These are phyloP conservation scores for Trichoderma arundinaceum DNA, from an alignment of 2,329 filamentous ascomycete genomes.

Conservation along the genomic window DNA sequence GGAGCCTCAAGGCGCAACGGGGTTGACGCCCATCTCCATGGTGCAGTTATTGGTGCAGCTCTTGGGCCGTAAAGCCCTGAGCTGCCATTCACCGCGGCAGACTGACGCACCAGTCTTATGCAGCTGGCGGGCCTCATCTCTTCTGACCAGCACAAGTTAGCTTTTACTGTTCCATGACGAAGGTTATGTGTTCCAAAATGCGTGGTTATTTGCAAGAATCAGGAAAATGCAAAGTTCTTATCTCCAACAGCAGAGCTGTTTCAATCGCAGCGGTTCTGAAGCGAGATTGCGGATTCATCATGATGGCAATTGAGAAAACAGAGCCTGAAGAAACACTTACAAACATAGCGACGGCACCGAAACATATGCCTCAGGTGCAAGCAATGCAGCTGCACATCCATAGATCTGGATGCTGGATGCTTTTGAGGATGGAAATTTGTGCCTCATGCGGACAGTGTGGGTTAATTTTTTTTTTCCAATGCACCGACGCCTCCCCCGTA, in stretches of 20 bases:
- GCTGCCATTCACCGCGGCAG: conserved; percentile 32
- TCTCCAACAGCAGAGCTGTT: conserved; percentile 52
- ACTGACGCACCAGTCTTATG: conserved; percentile 46
- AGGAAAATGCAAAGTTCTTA: conserved; percentile 50
- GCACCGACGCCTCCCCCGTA: conserved; percentile 28
- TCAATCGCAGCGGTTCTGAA: conserved; percentile 60
- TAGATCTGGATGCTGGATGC: neutral
- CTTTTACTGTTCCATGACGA: conserved; percentile 45
- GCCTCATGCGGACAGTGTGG: conserved; percentile 8
- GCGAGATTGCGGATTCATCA: conserved; percentile 54
- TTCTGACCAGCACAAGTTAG: conserved; percentile 44
- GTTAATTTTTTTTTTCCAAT: conserved; percentile 7
- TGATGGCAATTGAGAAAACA: conserved; percentile 33
- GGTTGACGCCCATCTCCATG: conserved; percentile 17
- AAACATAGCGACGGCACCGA: conserved; percentile 43
- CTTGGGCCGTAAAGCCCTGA: conserved; percentile 4
- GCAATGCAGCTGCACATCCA: conserved; percentile 22
- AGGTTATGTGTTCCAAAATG: conserved; percentile 21
- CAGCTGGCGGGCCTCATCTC: conserved; percentile 48
- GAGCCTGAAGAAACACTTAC: conserved; percentile 42
- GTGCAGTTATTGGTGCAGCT: conserved; percentile 5
- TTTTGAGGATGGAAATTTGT: conserved; percentile 27
- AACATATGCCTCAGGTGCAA: conserved; percentile 25
- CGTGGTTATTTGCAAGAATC: conserved; percentile 36
- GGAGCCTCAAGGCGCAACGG: neutral